Evolutionary conservation across 441 rosid genomes (phyloP).

Genomic region (Adansonia rubrostipa): DNA sequence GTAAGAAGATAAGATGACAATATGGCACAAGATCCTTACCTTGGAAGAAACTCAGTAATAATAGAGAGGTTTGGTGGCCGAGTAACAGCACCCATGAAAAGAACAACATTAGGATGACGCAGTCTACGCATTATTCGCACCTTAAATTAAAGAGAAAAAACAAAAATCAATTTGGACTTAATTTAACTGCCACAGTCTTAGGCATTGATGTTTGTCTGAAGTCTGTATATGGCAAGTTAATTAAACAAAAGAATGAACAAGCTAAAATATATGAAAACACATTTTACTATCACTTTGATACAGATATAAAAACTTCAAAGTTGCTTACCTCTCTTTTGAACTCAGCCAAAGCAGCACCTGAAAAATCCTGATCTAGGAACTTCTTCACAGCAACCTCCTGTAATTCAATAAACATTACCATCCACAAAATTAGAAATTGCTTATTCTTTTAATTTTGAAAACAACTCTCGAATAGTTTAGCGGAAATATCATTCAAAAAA

Average conservation of each 20-base stretch:
- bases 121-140: conserved; percentile 97
- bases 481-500: background rate
- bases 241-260: conserved; percentile 5
- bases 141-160: conserved; percentile 43
- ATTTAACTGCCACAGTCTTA: background rate
- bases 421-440: conserved; percentile 23
- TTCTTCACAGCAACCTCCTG: conserved; percentile 99
- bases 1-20: conserved; percentile 16
- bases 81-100: conserved; percentile 96
- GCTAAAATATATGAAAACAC: background rate
- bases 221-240: background rate
- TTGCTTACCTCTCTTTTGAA: conserved; percentile 94
- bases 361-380: conserved; percentile 98
- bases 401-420: conserved; percentile 35
- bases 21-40: conserved; percentile 48
- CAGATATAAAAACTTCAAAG: conserved; percentile 23
- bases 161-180: conserved; percentile 12
- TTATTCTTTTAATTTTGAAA: conserved; percentile 3
- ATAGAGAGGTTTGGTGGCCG: conserved; percentile 98
- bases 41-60: conserved; percentile 91
- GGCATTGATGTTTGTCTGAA: conserved; percentile 17
- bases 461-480: conserved; percentile 3
- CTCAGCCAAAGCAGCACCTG: conserved; percentile 95
- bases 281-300: background rate
- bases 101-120: conserved; percentile 97